Evolutionary conservation across 1,284 basidiomycete species (phyloP).

Genomic region (Irpex sp.): DNA sequence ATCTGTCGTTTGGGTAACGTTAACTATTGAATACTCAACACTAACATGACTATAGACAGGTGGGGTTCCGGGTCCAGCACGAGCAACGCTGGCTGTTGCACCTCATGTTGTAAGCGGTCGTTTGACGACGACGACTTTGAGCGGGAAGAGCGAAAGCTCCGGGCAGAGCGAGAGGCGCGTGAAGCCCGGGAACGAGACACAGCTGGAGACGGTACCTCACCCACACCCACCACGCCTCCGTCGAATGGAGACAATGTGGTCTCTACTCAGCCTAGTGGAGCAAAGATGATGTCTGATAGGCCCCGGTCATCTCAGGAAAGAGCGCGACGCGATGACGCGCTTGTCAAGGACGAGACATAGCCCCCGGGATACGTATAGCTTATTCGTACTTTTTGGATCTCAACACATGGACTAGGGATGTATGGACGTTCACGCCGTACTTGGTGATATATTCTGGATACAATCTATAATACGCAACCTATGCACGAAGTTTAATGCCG

Average conservation of each 20-base stretch:
- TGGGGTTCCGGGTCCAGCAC: slow-evolving; percentile 6
- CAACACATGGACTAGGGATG: background rate
- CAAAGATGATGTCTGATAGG: background rate
- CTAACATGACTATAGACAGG: background rate
- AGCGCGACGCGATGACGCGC: background rate
- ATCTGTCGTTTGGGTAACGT: too few species aligned
- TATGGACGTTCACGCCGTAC: background rate
- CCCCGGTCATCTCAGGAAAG: background rate
- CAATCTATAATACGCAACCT: too few species aligned
- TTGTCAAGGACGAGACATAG: background rate
- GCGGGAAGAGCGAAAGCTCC: background rate
- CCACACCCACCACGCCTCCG: background rate
- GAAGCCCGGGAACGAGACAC: background rate
- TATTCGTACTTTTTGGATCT: background rate
- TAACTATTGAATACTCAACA: background rate
- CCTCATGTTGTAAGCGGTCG: background rate
- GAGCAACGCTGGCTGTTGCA: background rate
- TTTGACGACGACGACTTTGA: slow-evolving; percentile 9
- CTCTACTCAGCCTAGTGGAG: background rate
- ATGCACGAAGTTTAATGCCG: too few species aligned
- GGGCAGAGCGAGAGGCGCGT: background rate
- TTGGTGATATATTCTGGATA: too few species aligned
- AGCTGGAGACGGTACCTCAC: background rate
- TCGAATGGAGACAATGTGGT: background rate
- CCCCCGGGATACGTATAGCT: background rate